Conservation (phyloP, 176 grass and related monocot genomes). For the Lolium rigidum region DNA sequence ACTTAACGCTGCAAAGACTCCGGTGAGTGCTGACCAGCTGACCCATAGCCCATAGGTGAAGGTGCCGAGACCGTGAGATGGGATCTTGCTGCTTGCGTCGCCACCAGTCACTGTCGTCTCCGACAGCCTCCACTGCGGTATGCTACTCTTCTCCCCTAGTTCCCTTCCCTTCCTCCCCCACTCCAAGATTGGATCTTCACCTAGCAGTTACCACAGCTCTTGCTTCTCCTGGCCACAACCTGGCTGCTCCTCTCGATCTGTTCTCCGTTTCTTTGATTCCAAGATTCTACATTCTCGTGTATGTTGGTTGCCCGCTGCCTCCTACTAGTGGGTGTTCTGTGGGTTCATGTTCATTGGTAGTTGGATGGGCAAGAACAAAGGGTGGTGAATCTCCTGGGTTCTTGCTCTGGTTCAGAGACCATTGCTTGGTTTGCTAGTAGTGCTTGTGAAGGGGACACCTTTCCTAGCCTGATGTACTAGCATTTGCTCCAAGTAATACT, state of each 20-base stretch:
- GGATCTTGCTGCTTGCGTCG: slow-evolving; percentile 33
- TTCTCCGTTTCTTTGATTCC: slow-evolving; percentile 15
- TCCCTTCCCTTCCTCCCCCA: not conserved
- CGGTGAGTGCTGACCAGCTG: slow-evolving; percentile 12
- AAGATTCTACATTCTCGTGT: slow-evolving; percentile 11
- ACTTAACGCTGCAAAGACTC: not conserved
- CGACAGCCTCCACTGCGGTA: slow-evolving; percentile 26
- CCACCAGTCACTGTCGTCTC: slow-evolving; percentile 20
- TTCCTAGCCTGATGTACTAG: slow-evolving; percentile 23
- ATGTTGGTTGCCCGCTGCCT: slow-evolving; percentile 4
- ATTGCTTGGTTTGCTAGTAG: not conserved
- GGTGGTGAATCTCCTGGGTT: not conserved
- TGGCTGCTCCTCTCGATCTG: not conserved
- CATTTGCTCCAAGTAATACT: not conserved
- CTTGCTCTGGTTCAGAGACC: slow-evolving; percentile 1
- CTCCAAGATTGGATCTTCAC: slow-evolving; percentile 33
- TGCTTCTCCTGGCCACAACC: not conserved
- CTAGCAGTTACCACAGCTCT: not conserved
- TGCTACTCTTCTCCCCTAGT: slow-evolving; percentile 12
- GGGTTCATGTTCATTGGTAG: slow-evolving; percentile 22
- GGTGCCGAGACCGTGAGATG: slow-evolving; percentile 22
- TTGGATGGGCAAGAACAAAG: slow-evolving; percentile 17
- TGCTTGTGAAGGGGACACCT: not conserved
- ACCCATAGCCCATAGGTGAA: slow-evolving; percentile 3
- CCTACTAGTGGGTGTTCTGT: not conserved